Conservation (phyloP, 768 basidiomycete genomes). For the Boletales sp. region DNA sequence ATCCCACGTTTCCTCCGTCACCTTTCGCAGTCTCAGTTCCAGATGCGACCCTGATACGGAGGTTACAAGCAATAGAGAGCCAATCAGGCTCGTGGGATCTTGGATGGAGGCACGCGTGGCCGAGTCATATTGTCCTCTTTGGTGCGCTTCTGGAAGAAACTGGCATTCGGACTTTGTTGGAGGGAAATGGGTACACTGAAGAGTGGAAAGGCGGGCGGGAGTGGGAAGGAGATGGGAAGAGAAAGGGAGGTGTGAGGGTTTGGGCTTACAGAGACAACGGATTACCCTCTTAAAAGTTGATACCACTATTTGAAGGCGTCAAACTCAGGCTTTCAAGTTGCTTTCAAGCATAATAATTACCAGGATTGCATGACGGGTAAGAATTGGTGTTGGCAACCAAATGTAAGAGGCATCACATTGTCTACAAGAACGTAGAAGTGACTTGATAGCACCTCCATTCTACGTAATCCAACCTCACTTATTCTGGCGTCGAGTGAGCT, state of each 20-base stretch:
- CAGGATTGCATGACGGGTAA: neutral
- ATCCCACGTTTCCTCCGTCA: slow-evolving; percentile 63
- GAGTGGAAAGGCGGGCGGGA: slow-evolving; percentile 68
- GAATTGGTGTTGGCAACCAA: slow-evolving; percentile 2
- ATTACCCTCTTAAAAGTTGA: neutral
- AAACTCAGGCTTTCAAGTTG: neutral
- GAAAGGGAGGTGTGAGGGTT: slow-evolving; percentile 66
- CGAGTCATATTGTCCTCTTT: slow-evolving; percentile 78
- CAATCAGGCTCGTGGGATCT: slow-evolving; percentile 20
- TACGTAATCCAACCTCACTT: slow-evolving; percentile 19
- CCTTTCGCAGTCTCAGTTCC: slow-evolving; percentile 50
- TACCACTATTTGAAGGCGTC: neutral
- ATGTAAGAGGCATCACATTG: neutral
- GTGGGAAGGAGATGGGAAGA: slow-evolving; percentile 60
- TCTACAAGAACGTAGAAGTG: slow-evolving; percentile 6
- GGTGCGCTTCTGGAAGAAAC: slow-evolving; percentile 62
- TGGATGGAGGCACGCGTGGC: slow-evolving; percentile 73
- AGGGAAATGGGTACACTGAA: slow-evolving; percentile 57
- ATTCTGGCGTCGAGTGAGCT: slow-evolving; percentile 46
- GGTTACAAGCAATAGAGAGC: slow-evolving; percentile 27
- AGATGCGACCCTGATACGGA: slow-evolving; percentile 31
- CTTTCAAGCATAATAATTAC: neutral
- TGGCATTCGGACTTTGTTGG: slow-evolving; percentile 46
- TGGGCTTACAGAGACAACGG: slow-evolving; percentile 42
- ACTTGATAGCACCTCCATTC: neutral